Base-by-base conservation (phyloP, 495 filamentous ascomycete species). In the Aspergillus ostianus region DNA sequence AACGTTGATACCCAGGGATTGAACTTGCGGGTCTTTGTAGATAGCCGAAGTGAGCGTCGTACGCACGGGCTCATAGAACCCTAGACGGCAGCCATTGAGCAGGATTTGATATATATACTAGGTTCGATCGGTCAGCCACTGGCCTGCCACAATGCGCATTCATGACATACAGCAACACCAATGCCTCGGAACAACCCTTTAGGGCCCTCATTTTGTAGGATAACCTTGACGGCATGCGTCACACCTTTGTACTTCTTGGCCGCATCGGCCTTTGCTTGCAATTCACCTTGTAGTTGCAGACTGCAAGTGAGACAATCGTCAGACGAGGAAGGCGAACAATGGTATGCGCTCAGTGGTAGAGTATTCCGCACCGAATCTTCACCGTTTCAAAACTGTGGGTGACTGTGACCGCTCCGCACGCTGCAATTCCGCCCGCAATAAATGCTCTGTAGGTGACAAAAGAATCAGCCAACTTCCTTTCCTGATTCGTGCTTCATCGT, bases 361-460 rank as follows among this genome's bases (percentile, higher is more conserved):
- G 55, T 77, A 55, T 69, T 10, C 17, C 50, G 23, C 27, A 93
- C 90, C 93, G 90, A 71, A 98, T 99, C 85, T 99, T 99, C 58
- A 98, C 92, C 7, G 94, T 98, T 77, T 99, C 94, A 79, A 98
- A 97, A 60, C 92, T 91, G 74, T 99, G 94, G 45, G 94, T 99
- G 50, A 95, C 93, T 4, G 94, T 98, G 53, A 99, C 95, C 55
- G 94, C 94, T 63, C 94, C 94, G 76, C 92, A 97, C 55, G 95
- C 94, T 64, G 94, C 94, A 70, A 98, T 90, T 61, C 94, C 94
- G 71, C 94, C 94, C 26, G 94, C 92, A 63, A 98, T 82, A 81
- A 99, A 99, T 10, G 85, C 83, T 47, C 85, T 87, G 54, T 30
- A 51, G 19, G 7, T 59, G 0, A 52, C 21, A 29, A 27, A 15